Evolutionary conservation across 306 rosid species (phyloP).

Genomic region (Fragaria ananassa): DNA sequence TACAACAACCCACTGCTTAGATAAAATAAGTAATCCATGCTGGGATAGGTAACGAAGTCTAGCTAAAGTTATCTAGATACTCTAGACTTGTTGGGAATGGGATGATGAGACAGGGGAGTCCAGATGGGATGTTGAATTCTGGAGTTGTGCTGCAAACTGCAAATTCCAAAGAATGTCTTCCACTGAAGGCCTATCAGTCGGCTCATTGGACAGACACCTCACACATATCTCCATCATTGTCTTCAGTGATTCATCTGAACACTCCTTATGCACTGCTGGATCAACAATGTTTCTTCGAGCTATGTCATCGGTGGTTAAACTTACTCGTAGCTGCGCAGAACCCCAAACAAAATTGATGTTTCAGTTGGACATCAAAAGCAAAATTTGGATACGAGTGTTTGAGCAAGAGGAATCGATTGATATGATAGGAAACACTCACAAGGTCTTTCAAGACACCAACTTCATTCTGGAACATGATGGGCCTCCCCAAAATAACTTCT

Average conservation of each 20-base stretch:
- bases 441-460: slow-evolving; percentile 76
- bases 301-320: slow-evolving; percentile 61
- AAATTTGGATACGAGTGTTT: not conserved
- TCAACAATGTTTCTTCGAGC: slow-evolving; percentile 80
- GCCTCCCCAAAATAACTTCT: slow-evolving; percentile 83
- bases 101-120: slow-evolving; percentile 43
- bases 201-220: slow-evolving; percentile 62
- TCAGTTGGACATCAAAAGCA: not conserved
- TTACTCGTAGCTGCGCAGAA: slow-evolving; percentile 61
- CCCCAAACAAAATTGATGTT: slow-evolving; percentile 7
- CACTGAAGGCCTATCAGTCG: slow-evolving; percentile 66
- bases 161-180: slow-evolving; percentile 93
- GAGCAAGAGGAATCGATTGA: not conserved
- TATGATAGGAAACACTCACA: slow-evolving; percentile 48
- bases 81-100: slow-evolving; percentile 17
- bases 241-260: slow-evolving; percentile 72
- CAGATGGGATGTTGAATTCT: slow-evolving; percentile 48
- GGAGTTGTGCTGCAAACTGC: slow-evolving; percentile 94
- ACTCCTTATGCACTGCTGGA: slow-evolving; percentile 71
- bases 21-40: not conserved
- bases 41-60: not conserved
- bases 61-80: not conserved
- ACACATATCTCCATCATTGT: slow-evolving; percentile 85
- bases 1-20: not conserved
- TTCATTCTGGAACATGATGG: slow-evolving; percentile 79